These are phyloP conservation scores for Bryum argenteum DNA, from an alignment of 225 moss, liverwort and hornwort species.

Conservation along the genomic window DNA sequence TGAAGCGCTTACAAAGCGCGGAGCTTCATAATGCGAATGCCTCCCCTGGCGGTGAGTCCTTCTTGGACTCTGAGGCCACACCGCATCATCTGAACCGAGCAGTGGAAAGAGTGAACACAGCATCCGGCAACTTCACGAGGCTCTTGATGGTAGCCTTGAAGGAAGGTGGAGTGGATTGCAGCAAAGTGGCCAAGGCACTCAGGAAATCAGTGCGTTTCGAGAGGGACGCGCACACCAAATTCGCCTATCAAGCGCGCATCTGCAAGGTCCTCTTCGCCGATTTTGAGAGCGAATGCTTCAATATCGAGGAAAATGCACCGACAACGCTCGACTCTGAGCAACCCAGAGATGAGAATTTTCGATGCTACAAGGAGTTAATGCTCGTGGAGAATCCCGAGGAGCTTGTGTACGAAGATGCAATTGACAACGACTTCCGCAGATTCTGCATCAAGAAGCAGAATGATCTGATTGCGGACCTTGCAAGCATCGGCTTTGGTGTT, in stretches of 20 bases:
- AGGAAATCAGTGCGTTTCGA: slow-evolving; percentile 34
- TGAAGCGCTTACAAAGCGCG: slow-evolving; percentile 32
- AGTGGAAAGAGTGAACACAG: slow-evolving; percentile 43
- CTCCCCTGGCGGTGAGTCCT: slow-evolving; percentile 41
- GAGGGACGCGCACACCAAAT: slow-evolving; percentile 45
- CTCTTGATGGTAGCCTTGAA: slow-evolving; percentile 41
- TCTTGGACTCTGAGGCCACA: slow-evolving; percentile 44
- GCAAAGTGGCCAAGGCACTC: slow-evolving; percentile 34
- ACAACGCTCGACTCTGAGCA: slow-evolving; percentile 39
- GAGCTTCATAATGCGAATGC: slow-evolving; percentile 33
- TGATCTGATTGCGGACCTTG: slow-evolving; percentile 36
- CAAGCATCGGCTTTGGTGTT: slow-evolving; percentile 17
- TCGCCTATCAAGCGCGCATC: slow-evolving; percentile 40
- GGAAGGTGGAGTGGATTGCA: slow-evolving; percentile 44
- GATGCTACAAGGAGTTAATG: slow-evolving; percentile 35
- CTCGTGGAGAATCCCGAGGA: slow-evolving; percentile 36
- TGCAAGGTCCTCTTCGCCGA: slow-evolving; percentile 41
- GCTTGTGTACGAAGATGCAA: slow-evolving; percentile 33
- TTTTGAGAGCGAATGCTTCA: slow-evolving; percentile 51
- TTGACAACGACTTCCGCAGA: slow-evolving; percentile 41
- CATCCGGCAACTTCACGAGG: slow-evolving; percentile 43
- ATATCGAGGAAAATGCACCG: slow-evolving; percentile 34
- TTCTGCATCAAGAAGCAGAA: slow-evolving; percentile 43
- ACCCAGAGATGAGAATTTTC: slow-evolving; percentile 35
- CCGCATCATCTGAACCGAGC: slow-evolving; percentile 46